Base-by-base conservation (phyloP, 768 basidiomycete genomes). In the Mycena haematopus region DNA sequence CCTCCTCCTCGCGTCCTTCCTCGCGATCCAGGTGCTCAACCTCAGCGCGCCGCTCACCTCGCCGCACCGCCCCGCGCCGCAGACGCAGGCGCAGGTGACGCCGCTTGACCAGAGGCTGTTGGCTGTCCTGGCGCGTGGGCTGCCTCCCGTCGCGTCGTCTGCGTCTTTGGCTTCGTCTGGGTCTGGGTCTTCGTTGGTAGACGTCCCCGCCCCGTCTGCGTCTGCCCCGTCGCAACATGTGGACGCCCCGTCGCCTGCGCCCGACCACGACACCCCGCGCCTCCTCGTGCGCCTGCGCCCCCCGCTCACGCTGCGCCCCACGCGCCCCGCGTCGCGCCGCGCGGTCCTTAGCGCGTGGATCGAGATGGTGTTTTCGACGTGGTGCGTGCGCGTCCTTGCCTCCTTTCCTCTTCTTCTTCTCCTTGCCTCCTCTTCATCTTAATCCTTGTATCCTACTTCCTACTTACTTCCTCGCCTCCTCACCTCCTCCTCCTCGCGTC, bases 11-110 rank as follows among this genome's bases (percentile, higher is more conserved):
- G 88, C 89, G 19, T 89, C 95, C 3, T 99, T 99, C 85, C 82
- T 96, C 66, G 88, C 88, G 0, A 78, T 99, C 2, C 97, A 99
- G 68, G 86, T 95, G 57, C 84, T 97, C 65, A 99, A 98, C 80
- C 85, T 99, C 61, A 91, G 90, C 74, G 92, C 96, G 0, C 95
- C 97, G 0, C 85, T 99, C 52, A 90, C 95, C 0, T 79, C 74
- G 60, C 50, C 58, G 13, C 46, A 27, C 60, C 29, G 58, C 65
- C 54, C 55, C 29, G 52, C 13, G 2, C 21, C 49, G 19, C 65
- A 62, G 9, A 56, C 59, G 13, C 46, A 25, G 60, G 58, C 49
- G 19, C 65, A 62, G 14, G 52, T 56, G 17, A 64, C 66, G 11
- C 62, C 59, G 1, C 52, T 64, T 19, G 66, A 64, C 49, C 53